phyloP scores from a whole-genome alignment of 2,329 filamentous ascomycete genomes.

The Hortaea werneckii region DNA sequence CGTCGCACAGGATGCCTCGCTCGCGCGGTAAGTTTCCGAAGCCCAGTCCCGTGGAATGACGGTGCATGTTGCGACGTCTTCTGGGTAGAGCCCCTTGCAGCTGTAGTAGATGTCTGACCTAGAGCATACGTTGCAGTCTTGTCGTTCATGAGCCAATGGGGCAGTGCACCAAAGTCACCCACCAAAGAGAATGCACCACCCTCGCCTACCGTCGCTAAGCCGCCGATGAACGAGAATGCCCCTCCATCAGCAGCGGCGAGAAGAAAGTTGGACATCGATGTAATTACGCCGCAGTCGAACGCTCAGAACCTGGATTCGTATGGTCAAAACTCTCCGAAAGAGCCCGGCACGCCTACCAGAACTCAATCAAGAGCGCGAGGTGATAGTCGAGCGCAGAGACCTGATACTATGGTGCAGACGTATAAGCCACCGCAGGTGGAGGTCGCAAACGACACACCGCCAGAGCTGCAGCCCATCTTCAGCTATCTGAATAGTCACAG shows the following conservation, averaged over 20 bases:
- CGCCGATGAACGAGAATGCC: slow-evolving; percentile 6
- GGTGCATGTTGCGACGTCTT: not conserved
- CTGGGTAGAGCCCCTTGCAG: not conserved
- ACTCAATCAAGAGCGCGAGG: slow-evolving; percentile 32
- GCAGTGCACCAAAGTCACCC: slow-evolving; percentile 33
- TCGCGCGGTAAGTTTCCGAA: slow-evolving; percentile 21
- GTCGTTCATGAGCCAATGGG: slow-evolving; percentile 80
- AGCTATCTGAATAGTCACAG: slow-evolving; percentile 86
- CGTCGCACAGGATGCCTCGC: slow-evolving; percentile 23
- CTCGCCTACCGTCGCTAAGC: slow-evolving; percentile 2
- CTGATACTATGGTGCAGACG: slow-evolving; percentile 75
- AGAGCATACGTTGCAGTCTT: slow-evolving; percentile 48
- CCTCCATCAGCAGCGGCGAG: slow-evolving; percentile 5
- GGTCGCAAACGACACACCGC: slow-evolving; percentile 71
- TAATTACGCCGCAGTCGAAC: slow-evolving; percentile 10
- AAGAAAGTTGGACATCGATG: slow-evolving; percentile 17
- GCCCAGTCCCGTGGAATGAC: not conserved
- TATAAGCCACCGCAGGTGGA: slow-evolving; percentile 83
- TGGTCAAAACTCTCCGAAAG: slow-evolving; percentile 28
- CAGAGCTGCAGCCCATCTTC: slow-evolving; percentile 90
- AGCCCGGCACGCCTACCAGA: slow-evolving; percentile 11
- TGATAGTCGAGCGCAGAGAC: slow-evolving; percentile 51
- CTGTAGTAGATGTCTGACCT: slow-evolving; percentile 3
- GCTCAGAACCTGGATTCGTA: slow-evolving; percentile 15
- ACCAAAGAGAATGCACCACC: slow-evolving; percentile 15